Conservation (phyloP, 306 rosid species). For the Purshia tridentata region DNA sequence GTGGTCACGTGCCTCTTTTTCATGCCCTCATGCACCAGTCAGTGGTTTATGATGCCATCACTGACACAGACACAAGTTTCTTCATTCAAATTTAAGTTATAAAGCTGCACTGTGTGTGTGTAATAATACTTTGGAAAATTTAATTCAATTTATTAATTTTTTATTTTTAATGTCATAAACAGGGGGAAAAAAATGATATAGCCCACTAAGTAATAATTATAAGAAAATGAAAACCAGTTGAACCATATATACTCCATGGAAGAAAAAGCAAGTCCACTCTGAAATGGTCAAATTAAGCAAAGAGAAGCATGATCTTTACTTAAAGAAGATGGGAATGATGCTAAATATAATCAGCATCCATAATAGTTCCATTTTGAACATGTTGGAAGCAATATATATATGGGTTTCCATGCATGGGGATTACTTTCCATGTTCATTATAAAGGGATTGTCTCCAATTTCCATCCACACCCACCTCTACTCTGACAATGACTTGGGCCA, state of each 20-base stretch:
- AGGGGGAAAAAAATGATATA: not conserved
- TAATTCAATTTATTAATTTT: too few relatives aligned
- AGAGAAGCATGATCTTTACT: not conserved
- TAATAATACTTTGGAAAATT: not conserved
- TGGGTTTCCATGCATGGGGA: slow-evolving; percentile 24
- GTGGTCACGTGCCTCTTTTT: slow-evolving; percentile 51
- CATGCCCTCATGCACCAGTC: slow-evolving; percentile 35
- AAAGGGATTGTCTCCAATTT: slow-evolving; percentile 20
- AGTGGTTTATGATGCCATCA: slow-evolving; percentile 25
- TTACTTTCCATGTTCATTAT: slow-evolving; percentile 27
- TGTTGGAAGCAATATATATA: not conserved
- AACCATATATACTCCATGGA: not conserved
- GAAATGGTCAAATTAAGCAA: not conserved
- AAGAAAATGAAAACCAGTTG: too few relatives aligned
- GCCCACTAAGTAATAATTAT: too few relatives aligned
- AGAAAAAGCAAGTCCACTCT: slow-evolving; percentile 9
- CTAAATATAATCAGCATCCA: not conserved
- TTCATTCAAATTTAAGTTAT: not conserved
- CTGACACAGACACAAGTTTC: slow-evolving; percentile 28
- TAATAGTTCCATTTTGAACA: not conserved
- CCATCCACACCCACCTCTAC: not conserved
- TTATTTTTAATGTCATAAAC: not conserved
- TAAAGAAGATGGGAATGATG: not conserved
- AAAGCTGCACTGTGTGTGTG: slow-evolving; percentile 1
- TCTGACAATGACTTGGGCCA: slow-evolving; percentile 24